phyloP scores from a whole-genome alignment of 140 eudicot species.

The Cichorium intybus region DNA sequence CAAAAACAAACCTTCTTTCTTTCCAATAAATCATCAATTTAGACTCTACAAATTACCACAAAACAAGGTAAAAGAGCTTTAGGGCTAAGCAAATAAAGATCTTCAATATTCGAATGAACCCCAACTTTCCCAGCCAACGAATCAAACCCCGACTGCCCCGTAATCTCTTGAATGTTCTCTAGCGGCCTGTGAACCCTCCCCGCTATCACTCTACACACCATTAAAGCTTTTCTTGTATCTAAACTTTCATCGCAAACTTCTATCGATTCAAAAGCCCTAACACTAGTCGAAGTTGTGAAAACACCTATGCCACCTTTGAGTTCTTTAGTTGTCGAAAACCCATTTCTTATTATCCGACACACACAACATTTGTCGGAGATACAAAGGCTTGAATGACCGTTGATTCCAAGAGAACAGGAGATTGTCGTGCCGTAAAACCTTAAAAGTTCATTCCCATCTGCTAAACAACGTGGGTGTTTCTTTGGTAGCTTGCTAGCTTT shows the following conservation, averaged over 20 bases:
- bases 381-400: conserved; percentile 76
- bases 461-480: conserved; percentile 92
- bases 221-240: conserved; percentile 65
- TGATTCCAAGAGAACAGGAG: conserved; percentile 75
- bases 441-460: conserved; percentile 93
- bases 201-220: conserved; percentile 92
- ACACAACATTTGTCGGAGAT: conserved; percentile 74
- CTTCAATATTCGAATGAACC: conserved; percentile 82
- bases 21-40: conserved; percentile 17
- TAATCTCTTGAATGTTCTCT: conserved; percentile 83
- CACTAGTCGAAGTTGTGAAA: conserved; percentile 94
- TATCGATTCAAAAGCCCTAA: conserved; percentile 76
- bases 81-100: conserved; percentile 94
- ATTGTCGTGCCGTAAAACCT: conserved; percentile 89
- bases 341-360: conserved; percentile 77
- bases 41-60: conserved; percentile 89
- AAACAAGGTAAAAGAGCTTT: conserved; percentile 97
- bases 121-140: conserved; percentile 98
- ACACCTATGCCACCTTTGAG: conserved; percentile 75
- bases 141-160: conserved; percentile 86
- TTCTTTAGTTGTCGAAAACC: conserved; percentile 70
- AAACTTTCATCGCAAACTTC: conserved; percentile 39
- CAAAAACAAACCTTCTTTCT: conserved; percentile 19
- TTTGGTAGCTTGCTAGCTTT: conserved; percentile 91
- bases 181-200: conserved; percentile 93